Percentiles rank a stretch among this genome's conserved stretches.
Evolutionary conservation across 1,284 basidiomycete genomes (phyloP).

Genomic region (Boletus holoroseus): DNA sequence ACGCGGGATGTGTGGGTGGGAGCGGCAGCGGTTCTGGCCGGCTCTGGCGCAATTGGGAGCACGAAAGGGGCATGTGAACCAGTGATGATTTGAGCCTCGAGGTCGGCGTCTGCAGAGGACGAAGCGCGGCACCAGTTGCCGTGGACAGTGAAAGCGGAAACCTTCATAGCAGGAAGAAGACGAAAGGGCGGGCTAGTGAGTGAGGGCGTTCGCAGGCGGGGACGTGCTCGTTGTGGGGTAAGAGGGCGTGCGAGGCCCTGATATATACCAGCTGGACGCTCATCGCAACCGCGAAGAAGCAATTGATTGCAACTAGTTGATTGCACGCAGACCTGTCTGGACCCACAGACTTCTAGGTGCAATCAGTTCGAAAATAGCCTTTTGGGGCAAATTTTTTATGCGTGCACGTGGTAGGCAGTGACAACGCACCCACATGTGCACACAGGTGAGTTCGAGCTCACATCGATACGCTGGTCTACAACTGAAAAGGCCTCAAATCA

Average conservation of each 20-base stretch:
- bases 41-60: slow-evolving; percentile 9
- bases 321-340: not conserved
- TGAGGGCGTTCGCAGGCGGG: not conserved
- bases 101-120: slow-evolving; percentile 3
- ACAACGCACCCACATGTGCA: too few species aligned
- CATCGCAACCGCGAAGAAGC: not conserved
- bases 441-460: too few species aligned
- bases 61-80: slow-evolving; percentile 3
- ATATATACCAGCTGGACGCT: slow-evolving; percentile 1
- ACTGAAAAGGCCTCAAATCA: too few species aligned
- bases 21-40: not conserved
- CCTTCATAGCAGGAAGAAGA: not conserved
- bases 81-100: slow-evolving; percentile 18
- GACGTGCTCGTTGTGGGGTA: not conserved
- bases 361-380: slow-evolving; percentile 2
- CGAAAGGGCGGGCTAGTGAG: not conserved
- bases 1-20: slow-evolving; percentile 3
- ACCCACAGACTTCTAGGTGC: not conserved
- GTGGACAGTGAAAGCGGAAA: slow-evolving; percentile 1
- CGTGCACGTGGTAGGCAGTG: too few species aligned
- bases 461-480: too few species aligned
- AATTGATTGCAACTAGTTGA: not conserved
- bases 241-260: not conserved
- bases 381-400: too few species aligned
- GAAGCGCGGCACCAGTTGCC: slow-evolving; percentile 18